Conservation (phyloP, 306 rosid species). For the Aeschynomene evenia region DNA sequence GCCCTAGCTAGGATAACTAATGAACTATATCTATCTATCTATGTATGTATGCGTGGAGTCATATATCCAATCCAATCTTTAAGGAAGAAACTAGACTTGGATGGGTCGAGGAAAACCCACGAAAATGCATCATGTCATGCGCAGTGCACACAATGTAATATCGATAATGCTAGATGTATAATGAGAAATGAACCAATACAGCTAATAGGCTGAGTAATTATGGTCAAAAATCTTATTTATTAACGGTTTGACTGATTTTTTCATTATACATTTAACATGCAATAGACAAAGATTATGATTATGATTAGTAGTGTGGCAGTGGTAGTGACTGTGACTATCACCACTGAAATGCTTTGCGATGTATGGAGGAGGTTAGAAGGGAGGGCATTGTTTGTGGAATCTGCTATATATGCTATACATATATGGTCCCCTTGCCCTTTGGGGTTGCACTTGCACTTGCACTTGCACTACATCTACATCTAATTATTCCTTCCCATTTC, state of each 20-base stretch:
- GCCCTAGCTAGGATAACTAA: too few relatives aligned
- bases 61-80: neutral
- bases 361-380: conserved; percentile 29
- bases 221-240: too few relatives aligned
- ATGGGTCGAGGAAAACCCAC: neutral
- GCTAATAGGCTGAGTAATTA: too few relatives aligned
- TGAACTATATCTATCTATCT: too few relatives aligned
- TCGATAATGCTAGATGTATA: neutral
- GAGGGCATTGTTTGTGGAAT: conserved; percentile 28
- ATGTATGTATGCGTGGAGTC: neutral
- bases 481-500: conserved; percentile 4
- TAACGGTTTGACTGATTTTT: too few relatives aligned
- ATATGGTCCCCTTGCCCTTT: conserved; percentile 33
- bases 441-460: neutral
- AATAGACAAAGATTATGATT: too few relatives aligned
- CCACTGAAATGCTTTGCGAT: neutral
- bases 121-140: conserved; percentile 23
- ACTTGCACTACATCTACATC: neutral
- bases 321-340: neutral
- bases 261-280: too few relatives aligned
- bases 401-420: neutral
- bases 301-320: neutral
- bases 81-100: neutral
- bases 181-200: too few relatives aligned
- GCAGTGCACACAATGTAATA: conserved; percentile 24